Evolutionary conservation across 345 rosid species (phyloP).

Genomic region (Camelina neglecta): DNA sequence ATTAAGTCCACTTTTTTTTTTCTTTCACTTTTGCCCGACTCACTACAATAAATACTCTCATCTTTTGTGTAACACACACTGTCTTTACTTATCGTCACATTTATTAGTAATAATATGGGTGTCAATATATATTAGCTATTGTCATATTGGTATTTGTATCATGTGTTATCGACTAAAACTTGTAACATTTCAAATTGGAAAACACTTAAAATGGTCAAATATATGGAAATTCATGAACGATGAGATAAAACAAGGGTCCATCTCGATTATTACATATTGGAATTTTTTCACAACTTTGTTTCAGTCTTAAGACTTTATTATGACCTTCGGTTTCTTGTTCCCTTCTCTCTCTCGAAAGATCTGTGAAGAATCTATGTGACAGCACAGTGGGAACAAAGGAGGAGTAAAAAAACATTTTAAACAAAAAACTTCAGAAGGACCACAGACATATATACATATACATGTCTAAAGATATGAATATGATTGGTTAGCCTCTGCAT

Average conservation of each 20-base stretch:
- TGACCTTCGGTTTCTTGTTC: slow-evolving; percentile 18
- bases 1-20: slow-evolving; percentile 6
- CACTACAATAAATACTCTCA: slow-evolving; percentile 33
- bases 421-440: slow-evolving; percentile 34
- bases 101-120: neutral
- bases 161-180: neutral
- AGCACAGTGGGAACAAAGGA: slow-evolving; percentile 38
- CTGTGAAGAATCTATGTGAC: slow-evolving; percentile 32
- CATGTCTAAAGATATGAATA: slow-evolving; percentile 35
- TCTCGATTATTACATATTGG: slow-evolving; percentile 1
- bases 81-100: neutral
- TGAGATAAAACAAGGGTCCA: slow-evolving; percentile 25
- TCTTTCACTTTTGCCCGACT: slow-evolving; percentile 31
- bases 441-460: slow-evolving; percentile 40
- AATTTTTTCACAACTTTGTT: neutral
- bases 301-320: slow-evolving; percentile 22
- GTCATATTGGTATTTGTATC: neutral
- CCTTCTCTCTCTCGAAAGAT: slow-evolving; percentile 27
- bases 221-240: neutral
- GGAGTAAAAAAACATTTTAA: neutral
- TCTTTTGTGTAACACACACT: slow-evolving; percentile 14
- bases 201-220: neutral
- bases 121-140: neutral
- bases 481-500: slow-evolving; percentile 35
- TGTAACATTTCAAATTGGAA: neutral